Base-by-base conservation (phyloP, 1,139 yeast species). In the Nakaseomyces delphensis region DNA sequence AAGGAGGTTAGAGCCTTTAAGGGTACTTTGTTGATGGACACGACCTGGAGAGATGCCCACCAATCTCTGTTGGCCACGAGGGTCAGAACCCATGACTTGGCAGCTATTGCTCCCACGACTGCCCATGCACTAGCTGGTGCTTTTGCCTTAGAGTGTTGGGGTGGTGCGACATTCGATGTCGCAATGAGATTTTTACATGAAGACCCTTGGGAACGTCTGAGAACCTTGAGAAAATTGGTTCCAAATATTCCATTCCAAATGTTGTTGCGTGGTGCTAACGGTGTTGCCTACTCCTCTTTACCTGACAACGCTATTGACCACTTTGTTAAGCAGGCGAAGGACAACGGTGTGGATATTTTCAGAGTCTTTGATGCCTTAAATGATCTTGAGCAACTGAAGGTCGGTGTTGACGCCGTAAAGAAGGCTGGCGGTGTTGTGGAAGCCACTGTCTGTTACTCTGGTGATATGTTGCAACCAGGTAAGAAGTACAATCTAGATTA, bases 11-110 rank as follows among this genome's bases (percentile, higher is more conserved):
- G 97, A 65, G 65, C 69, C 24, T 81, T 79, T 67, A 71, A 85
- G 45, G 98, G 98, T 58, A 81, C 95, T 52, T 73, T 91, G 64
- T 69, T 91, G 56, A 93, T 93, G 83, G 99, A 91, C 65, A 91
- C 99, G 43, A 91, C 99, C n/a, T 91, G 99, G 99, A 85, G 99
- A 78, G 99, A 91, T 67, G 98, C 98, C 32, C 98, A 93, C 68
- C 99, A 91, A 73, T 87, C 97, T 11, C 70, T 91, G 55, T 73
- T 91, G 57, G 99, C 99, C 6, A 93, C 98, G 35, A 83, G 98
- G 67, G 94, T 91, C 31, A 81, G 99, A 69, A 93, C 98, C 21
- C 76, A 83, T 56, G 99, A 91, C 65, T 70, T 91, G 59, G 70
- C 82, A 45, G 84, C 87, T 53, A 85, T 93, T 69, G 98, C 98